Evolutionary conservation across 345 rosid species (phyloP).

Genomic region (Microcos paniculata): DNA sequence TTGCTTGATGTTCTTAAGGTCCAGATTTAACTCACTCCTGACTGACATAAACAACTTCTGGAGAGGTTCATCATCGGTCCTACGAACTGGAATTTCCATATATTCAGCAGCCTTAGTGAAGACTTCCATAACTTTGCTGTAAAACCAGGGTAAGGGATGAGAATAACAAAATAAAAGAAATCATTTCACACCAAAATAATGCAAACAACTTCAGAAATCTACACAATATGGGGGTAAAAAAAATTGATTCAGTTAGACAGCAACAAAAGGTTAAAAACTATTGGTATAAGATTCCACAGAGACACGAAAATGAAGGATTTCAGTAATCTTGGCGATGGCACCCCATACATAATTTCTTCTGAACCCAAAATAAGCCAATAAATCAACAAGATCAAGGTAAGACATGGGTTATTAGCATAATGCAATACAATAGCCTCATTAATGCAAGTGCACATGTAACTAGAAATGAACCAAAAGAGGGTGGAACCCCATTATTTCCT

Average conservation of each 20-base stretch:
- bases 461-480: too few relatives aligned
- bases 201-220: background rate
- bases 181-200: background rate
- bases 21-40: conserved; percentile 94
- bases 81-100: conserved; percentile 95
- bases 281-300: background rate
- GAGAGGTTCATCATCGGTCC: conserved; percentile 93
- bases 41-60: conserved; percentile 95
- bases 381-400: too few relatives aligned
- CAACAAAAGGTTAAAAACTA: background rate
- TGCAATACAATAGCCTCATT: too few relatives aligned
- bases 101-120: conserved; percentile 96
- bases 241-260: background rate
- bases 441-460: too few relatives aligned
- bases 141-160: conserved; percentile 15
- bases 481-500: too few relatives aligned
- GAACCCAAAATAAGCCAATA: background rate
- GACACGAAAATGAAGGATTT: background rate
- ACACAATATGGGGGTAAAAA: background rate
- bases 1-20: conserved; percentile 94
- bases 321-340: background rate
- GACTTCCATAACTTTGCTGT: conserved; percentile 99
- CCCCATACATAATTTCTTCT: background rate
- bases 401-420: too few relatives aligned
- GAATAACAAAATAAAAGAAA: background rate